phyloP scores from a whole-genome alignment of 2,329 filamentous ascomycete genomes.

The Exophiala sp. region DNA sequence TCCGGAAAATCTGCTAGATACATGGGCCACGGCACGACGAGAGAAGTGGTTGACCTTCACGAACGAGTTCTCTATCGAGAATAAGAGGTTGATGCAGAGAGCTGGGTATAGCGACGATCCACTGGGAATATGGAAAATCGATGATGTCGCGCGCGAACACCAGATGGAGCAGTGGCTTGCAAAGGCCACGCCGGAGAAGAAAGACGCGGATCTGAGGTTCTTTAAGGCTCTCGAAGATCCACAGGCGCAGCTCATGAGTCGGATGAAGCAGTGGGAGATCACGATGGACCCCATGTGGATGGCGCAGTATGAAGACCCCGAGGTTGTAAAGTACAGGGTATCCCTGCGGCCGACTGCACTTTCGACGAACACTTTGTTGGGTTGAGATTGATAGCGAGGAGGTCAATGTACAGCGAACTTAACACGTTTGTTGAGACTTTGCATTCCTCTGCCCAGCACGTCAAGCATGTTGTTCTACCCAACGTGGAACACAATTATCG shows the following conservation, averaged over 20 bases:
- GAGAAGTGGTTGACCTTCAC: slow-evolving; percentile 23
- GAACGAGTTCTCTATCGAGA: slow-evolving; percentile 20
- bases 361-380: neutral
- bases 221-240: slow-evolving; percentile 21
- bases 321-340: slow-evolving; percentile 19
- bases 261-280: slow-evolving; percentile 24
- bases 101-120: slow-evolving; percentile 21
- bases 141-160: slow-evolving; percentile 17
- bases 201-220: slow-evolving; percentile 14
- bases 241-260: slow-evolving; percentile 16
- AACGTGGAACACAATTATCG: too few relatives aligned
- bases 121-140: slow-evolving; percentile 16
- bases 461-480: too few relatives aligned
- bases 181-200: slow-evolving; percentile 19
- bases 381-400: neutral
- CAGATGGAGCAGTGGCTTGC: slow-evolving; percentile 23
- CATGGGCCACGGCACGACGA: slow-evolving; percentile 15
- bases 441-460: neutral
- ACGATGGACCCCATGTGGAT: slow-evolving; percentile 25
- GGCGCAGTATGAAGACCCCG: slow-evolving; percentile 21
- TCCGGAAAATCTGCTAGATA: slow-evolving; percentile 16
- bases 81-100: slow-evolving; percentile 18
- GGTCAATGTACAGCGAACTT: neutral
- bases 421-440: neutral
- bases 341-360: slow-evolving; percentile 13